Evolutionary conservation across 371 early-diverging fungal genomes (phyloP).

Genomic region (Mucor irregularis): DNA sequence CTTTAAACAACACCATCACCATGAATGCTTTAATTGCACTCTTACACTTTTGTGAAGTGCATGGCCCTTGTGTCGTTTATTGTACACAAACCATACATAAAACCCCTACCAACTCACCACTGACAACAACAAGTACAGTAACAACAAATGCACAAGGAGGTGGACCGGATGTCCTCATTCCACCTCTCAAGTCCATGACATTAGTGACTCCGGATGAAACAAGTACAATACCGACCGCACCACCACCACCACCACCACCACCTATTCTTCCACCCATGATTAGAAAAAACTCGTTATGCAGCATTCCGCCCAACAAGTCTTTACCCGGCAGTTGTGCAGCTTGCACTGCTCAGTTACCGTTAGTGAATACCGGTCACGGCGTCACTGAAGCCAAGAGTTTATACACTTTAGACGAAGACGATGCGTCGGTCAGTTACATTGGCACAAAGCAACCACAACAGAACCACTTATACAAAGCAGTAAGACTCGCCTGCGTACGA

Average conservation of each 20-base stretch:
- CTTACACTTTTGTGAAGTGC: conserved; percentile 60
- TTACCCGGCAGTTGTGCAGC: conserved; percentile 34
- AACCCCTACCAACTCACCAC: not conserved
- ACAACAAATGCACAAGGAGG: not conserved
- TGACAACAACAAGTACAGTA: not conserved
- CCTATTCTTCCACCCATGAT: conserved; percentile 12
- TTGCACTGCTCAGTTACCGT: conserved; percentile 49
- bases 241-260: conserved; percentile 11
- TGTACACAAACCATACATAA: conserved; percentile 58
- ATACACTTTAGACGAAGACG: conserved; percentile 48
- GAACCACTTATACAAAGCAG: conserved; percentile 50
- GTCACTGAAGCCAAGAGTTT: conserved; percentile 40
- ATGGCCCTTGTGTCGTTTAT: conserved; percentile 59
- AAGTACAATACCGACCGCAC: no score
- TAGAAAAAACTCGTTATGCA: conserved; percentile 9
- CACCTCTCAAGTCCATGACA: not conserved
- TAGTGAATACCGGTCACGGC: conserved; percentile 20
- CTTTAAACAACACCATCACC: not conserved
- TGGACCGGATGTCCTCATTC: not conserved
- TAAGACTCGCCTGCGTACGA: conserved; percentile 63
- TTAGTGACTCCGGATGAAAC: not conserved
- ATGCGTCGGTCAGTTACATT: conserved; percentile 45
- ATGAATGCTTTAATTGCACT: conserved; percentile 60
- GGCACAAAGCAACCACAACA: conserved; percentile 53
- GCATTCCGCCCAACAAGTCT: not conserved